Evolutionary conservation across 192 early-diverging fungal genomes (phyloP), one percentile per base, ranked within the genome.

Genomic region (Diversispora epigaea): DNA sequence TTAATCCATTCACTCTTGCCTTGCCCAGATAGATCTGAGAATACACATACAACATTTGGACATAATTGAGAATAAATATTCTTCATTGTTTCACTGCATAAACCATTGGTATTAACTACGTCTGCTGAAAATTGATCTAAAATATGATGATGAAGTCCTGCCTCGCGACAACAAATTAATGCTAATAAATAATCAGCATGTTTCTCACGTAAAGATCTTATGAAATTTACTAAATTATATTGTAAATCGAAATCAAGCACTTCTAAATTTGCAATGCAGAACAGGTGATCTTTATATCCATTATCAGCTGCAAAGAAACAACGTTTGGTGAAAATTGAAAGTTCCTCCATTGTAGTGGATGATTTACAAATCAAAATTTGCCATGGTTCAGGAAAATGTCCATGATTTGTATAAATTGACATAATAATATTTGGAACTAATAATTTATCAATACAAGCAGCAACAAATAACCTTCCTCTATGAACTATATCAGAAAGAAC

Each of bases 211-310:
- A 76, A 12, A 0, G 22, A 6, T 44, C 52, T 39, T 47, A 76
- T 54, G 3, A 58, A 12, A 14, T 67, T 55, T 4, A 76, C 66
- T 25, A 76, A 60, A 44, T 55, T 50, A 40, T 70, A 69, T 54
- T 76, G 75, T 52, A 76, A 39, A 32, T 76, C 75, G 41, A 76
- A 70, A 0, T 76, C 49, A 14, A 76, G 70, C n/a, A 58, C 39
- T 25, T 76, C 75, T 47, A 70, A 70, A 70, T 71, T 71, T 21
- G 75, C 68, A 19, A 76, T 76, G 44, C 75, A 76, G 21, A 54
- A 76, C 10, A 76, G 12, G 21, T 41, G 15, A 44, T 69, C 47
- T 9, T 47, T 8, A 10, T 76, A 76, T 44, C 67, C 67, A 46
- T 76, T 66, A 11, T 39, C 46, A 12, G 50, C 14, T 15, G 75